Percentiles rank a stretch among this genome's conserved stretches.
Evolutionary conservation across 768 basidiomycete genomes (phyloP).

Genomic region (Pholiota microspora): DNA sequence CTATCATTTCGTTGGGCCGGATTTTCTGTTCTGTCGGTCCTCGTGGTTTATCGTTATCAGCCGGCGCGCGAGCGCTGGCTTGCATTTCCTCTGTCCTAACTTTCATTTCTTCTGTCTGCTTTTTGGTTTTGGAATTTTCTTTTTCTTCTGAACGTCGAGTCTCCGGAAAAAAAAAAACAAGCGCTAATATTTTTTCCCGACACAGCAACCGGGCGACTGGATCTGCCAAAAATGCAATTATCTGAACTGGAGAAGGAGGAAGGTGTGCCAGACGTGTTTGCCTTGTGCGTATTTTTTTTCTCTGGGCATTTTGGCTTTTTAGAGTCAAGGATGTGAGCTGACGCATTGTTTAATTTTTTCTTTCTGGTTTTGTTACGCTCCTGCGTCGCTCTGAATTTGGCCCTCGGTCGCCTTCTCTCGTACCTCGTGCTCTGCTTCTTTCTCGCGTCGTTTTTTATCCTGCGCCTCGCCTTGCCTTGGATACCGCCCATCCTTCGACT

Average conservation of each 20-base stretch:
- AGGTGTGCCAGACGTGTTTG: conserved; percentile 87
- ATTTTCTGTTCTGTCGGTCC: too few relatives aligned
- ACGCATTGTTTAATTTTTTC: background rate
- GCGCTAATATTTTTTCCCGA: background rate
- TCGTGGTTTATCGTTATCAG: too few relatives aligned
- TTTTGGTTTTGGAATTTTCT: too few relatives aligned
- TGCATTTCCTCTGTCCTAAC: too few relatives aligned
- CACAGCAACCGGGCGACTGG: conserved; percentile 76
- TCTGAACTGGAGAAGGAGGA: conserved; percentile 82
- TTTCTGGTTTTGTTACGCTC: background rate
- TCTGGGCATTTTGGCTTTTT: conserved; percentile 3
- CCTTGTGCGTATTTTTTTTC: conserved; percentile 55
- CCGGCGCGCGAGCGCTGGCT: too few relatives aligned
- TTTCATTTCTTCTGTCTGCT: too few relatives aligned
- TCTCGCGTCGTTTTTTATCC: background rate
- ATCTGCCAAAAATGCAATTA: conserved; percentile 84
- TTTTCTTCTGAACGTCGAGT: too few relatives aligned
- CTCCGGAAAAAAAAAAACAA: too few relatives aligned
- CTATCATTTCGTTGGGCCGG: too few relatives aligned
- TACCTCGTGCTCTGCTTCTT: conserved; percentile 9
- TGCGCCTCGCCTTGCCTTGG: background rate
- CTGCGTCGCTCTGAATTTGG: too few relatives aligned
- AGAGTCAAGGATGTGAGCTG: background rate
- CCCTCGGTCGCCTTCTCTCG: conserved; percentile 9
- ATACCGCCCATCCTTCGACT: conserved; percentile 2